These are phyloP conservation scores for Tuber umbilicatum DNA, from an alignment of 495 filamentous ascomycete genomes.

Conservation along the genomic window DNA sequence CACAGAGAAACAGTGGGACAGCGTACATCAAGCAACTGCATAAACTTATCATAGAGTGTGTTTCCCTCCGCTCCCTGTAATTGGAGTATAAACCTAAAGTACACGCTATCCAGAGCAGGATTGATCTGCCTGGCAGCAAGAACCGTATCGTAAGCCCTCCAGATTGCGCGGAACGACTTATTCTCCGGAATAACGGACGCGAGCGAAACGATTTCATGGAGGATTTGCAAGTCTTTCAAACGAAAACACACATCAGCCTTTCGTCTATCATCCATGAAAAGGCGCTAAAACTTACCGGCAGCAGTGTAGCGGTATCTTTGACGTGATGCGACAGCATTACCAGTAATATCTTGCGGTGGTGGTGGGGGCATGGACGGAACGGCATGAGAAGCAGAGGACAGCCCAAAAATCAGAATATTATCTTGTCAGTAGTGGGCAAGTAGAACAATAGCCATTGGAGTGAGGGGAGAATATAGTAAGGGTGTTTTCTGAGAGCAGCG, in stretches of 20 bases:
- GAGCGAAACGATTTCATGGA: constrained; percentile 41
- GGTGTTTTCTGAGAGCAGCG: neutral
- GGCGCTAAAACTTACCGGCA: constrained; percentile 18
- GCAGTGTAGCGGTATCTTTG: constrained; percentile 31
- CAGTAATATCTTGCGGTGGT: constrained; percentile 30
- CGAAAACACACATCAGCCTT: neutral
- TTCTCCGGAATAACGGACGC: constrained; percentile 35
- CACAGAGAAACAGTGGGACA: neutral
- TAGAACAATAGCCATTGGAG: neutral
- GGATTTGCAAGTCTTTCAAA: constrained; percentile 37
- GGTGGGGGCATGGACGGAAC: constrained; percentile 35
- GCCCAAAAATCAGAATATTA: constrained; percentile 3
- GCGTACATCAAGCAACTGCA: constrained; percentile 28
- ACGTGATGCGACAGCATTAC: constrained; percentile 37
- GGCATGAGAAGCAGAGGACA: neutral
- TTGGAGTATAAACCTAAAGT: constrained; percentile 38
- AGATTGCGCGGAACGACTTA: constrained; percentile 33
- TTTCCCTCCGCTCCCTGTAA: constrained; percentile 30
- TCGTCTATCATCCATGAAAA: neutral
- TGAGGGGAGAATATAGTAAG: neutral
- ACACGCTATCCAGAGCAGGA: constrained; percentile 34
- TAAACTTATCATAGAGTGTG: constrained; percentile 36
- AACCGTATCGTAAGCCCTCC: constrained; percentile 40
- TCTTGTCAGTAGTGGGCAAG: neutral
- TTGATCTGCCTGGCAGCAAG: constrained; percentile 35